Percentiles rank a stretch among this genome's conserved stretches.
These are phyloP conservation scores for Vitis hybrid DNA, from an alignment of 177 flowering plant species.

Conservation along the genomic window DNA sequence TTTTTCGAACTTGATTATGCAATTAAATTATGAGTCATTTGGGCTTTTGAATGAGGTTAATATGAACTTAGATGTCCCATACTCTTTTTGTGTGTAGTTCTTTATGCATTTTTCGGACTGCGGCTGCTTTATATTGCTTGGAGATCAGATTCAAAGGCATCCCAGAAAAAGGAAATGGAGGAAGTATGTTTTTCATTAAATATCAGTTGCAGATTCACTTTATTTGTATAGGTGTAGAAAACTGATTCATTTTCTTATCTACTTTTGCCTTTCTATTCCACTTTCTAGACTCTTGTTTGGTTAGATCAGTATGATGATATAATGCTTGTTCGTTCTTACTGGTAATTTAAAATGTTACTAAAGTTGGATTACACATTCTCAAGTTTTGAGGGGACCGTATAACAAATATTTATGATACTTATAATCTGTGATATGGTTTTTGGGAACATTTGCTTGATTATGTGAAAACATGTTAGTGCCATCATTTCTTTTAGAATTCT, in stretches of 20 bases:
- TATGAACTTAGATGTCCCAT: not conserved
- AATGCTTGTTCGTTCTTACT: not conserved
- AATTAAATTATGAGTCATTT: not conserved
- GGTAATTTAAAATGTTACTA: not conserved
- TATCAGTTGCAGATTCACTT: not conserved
- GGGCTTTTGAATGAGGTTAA: not conserved
- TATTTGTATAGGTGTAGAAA: too few relatives aligned
- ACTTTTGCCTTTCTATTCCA: not conserved
- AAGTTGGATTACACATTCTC: not conserved
- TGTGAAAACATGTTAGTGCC: too few relatives aligned
- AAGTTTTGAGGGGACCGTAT: not conserved
- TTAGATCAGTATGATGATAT: not conserved
- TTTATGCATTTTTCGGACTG: conserved; percentile 90
- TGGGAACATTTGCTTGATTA: too few relatives aligned
- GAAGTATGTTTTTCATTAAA: conserved; percentile 52
- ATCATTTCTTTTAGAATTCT: too few relatives aligned
- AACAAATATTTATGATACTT: too few relatives aligned
- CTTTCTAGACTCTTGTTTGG: too few relatives aligned
- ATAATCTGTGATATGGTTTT: too few relatives aligned
- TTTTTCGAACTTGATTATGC: not conserved
- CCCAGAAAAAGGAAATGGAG: conserved; percentile 96
- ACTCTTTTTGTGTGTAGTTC: conserved; percentile 54
- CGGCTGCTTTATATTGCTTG: conserved; percentile 97
- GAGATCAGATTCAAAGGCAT: conserved; percentile 90
- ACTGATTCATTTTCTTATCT: not conserved